Evolutionary conservation across 257 asterid species (phyloP), one percentile per base, ranked within the genome.

Genomic region (Cynanchum wilfordii): DNA sequence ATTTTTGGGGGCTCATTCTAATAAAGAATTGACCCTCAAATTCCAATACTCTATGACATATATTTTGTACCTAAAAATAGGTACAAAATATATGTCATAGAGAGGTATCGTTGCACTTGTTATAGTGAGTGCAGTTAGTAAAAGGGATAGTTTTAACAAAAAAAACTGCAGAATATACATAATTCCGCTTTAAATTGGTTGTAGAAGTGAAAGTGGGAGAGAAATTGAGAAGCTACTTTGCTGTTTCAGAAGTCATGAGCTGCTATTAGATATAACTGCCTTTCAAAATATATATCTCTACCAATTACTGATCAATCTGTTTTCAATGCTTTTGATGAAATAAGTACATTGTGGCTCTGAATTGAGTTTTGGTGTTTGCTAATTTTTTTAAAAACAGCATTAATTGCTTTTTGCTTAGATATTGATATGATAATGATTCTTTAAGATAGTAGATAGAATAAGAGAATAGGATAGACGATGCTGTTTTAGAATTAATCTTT

Each of bases 1-100:
- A 49, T 93, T 7, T 12, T 64, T 45, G 33, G 42, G 42, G 44
- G 25, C 42, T 24, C 19, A 57, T 57, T 10, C 36, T 10, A 3
- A 24, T 19, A 12, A 57, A 57, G 19, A 25, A 24, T 57, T 24
- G 36, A 57, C 12, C 36, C 5, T 30, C 36, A 30, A 30, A 89
- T 66, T 42, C 49, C 49, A 30, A 30, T 30, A 30, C 49, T 44
- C 12, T 44, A 44, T 62, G 24, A 30, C 17, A 33, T 22, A 30
- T 29, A 33, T 30, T 45, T 11, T 45, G 50, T 11, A 45, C 10
- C 50, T n/a, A n/a, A n/a, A n/a, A n/a, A n/a, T n/a, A n/a, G n/a
- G n/a, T n/a, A n/a, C n/a, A n/a, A n/a, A n/a, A n/a, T n/a, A n/a
- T n/a, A n/a, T n/a, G n/a, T n/a, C n/a, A n/a, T n/a, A n/a, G n/a